Base-by-base conservation (phyloP, 306 rosid genomes). In the Malus domestica region DNA sequence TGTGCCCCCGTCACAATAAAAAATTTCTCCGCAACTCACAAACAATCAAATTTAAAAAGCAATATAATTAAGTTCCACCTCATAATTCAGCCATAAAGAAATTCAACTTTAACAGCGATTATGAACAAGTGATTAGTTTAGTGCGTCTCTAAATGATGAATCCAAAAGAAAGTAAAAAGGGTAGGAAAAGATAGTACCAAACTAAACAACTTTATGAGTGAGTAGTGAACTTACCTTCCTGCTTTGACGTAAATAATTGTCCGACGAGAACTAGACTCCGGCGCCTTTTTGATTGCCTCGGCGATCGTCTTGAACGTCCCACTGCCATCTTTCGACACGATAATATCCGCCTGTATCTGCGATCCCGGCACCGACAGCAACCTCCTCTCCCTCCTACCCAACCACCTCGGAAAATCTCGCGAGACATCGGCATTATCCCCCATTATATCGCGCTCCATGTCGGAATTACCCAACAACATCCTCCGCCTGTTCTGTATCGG, bases 241-340 rank as follows among this genome's bases (percentile, higher is more conserved):
- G 93, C 93, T 84, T n/a, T 92, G 68, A 96, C 80, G 86, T 92
- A 88, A 66, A 96, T 88, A 57, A 92, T 67, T 38, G 84, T 77
- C n/a, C 98, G 89, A 4, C 81, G 89, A n/a, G 2, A 27, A 55
- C 93, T 69, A 25, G 80, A 64, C 54, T 90, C 88, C 0, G 99
- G 98, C 6, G 85, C 93, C 54, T 80, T 85, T 72, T 96, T 96
- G 3, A 96, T 87, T 12, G 99, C 99, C 79, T 89, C 97, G 2
- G 86, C 1, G 57, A 96, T 88, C 14, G 97, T 88, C 78, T 80
- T 87, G 29, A 32, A 85, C 42, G 90, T 82, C 30, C 99, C 98
- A 18, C 76, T 92, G 15, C 98, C 98, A 58, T 83, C 82, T 11
- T 83, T 83, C 0, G 98, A 89, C 12, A 96, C 99, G 2, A 88